phyloP scores from a whole-genome alignment of 1,139 yeast genomes.

The Blastobotrys petasosporus region DNA sequence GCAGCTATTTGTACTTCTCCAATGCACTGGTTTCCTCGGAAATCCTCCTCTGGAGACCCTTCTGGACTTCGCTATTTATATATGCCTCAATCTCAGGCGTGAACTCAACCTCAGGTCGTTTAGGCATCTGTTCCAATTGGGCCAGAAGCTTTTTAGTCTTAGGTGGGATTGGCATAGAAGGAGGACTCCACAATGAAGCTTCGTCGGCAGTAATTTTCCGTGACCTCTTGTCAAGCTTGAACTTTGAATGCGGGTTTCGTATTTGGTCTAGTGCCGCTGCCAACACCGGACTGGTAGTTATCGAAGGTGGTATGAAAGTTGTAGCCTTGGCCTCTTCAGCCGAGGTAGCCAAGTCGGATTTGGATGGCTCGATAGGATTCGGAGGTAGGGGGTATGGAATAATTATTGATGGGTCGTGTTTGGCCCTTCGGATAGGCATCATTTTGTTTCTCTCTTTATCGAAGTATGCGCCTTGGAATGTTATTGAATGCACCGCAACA shows the following conservation, averaged over 20 bases:
- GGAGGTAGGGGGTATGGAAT: slow-evolving; percentile 89
- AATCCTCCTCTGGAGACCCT: slow-evolving; percentile 35
- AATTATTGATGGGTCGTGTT: slow-evolving; percentile 56
- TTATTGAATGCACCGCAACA: slow-evolving; percentile 73
- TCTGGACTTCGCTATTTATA: slow-evolving; percentile 51
- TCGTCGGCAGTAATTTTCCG: slow-evolving; percentile 59
- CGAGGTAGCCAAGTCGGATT: slow-evolving; percentile 45
- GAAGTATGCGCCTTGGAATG: slow-evolving; percentile 57
- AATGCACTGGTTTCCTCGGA: slow-evolving; percentile 29
- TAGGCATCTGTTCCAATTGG: slow-evolving; percentile 48
- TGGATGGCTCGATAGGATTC: slow-evolving; percentile 55
- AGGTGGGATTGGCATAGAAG: slow-evolving; percentile 62
- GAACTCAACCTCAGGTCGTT: slow-evolving; percentile 45
- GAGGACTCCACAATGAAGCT: slow-evolving; percentile 54
- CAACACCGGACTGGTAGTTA: slow-evolving; percentile 67
- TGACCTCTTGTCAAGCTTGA: slow-evolving; percentile 35
- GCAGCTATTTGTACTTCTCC: slow-evolving; percentile 25
- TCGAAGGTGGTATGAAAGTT: slow-evolving; percentile 66
- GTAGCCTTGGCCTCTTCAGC: slow-evolving; percentile 61
- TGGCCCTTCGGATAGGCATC: slow-evolving; percentile 73
- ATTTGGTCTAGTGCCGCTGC: slow-evolving; percentile 57
- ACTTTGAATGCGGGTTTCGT: slow-evolving; percentile 62
- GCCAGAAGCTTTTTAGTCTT: slow-evolving; percentile 39
- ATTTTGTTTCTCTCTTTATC: slow-evolving; percentile 69
- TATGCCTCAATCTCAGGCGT: slow-evolving; percentile 61